Evolutionary conservation across 169 alveolate species (phyloP), one percentile per base, ranked within the genome.

Genomic region (Ichthyophthirius multifiliis): DNA sequence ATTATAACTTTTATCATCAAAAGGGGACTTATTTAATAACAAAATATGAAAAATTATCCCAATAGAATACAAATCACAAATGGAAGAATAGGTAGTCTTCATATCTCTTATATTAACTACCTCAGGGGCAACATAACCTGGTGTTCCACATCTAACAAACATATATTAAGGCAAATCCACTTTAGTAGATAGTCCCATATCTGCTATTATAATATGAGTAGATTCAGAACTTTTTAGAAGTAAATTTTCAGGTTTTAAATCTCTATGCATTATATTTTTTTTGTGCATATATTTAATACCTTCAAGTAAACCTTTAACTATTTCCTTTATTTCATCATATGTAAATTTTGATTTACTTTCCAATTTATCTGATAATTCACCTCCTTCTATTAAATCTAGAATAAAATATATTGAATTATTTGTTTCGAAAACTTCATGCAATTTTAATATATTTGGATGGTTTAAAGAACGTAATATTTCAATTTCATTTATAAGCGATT

Each of bases 361-460:
- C 4, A 91, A 87, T 82, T 92, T 86, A 73, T 91, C 92, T 32
- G 84, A 88, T 2, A 91, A 76, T 18, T 89, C 89, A 4, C 95
- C 95, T 15, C 95, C 95, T 75, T 87, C 90, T 1, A 91, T 76
- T 30, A 82, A 71, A 65, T 87, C 92, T 63, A 93, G 75, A 39
- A 93, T 93, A 74, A 93, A 83, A 82, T 93, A 93, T 18, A 93
- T 63, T 41, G 94, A 82, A 43, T 84, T 89, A 47, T 93, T 90
- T 74, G 92, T 88, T 74, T 93, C 97, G 75, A 90, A 93, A 15
- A 90, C 92, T 83, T 90, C 97, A 55, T 85, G 84, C 30, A 92
- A 73, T 55, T 93, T 89, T 65, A 90, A 84, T 9, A 86, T 73
- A 23, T 83, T 79, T 16, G 76, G 83, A 74, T 87, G 83, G 44